phyloP scores from a whole-genome alignment of 306 rosid genomes.

The Glycine soja region DNA sequence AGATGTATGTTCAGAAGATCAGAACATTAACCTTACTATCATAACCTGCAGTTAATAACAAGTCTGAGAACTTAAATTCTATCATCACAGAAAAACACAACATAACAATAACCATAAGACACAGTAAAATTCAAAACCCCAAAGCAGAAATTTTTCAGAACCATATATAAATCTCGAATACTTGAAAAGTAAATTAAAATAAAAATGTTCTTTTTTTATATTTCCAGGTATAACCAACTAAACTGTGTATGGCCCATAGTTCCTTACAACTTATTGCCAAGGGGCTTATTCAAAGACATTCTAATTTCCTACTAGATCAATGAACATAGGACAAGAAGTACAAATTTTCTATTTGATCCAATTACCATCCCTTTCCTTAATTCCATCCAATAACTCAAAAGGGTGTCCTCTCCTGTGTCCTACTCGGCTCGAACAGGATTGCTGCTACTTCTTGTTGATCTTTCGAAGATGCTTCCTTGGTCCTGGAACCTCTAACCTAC shows the following conservation, averaged over 20 bases:
- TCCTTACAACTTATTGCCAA: constrained; percentile 70
- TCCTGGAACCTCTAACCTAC: constrained; percentile 96
- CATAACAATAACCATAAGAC: constrained; percentile 31
- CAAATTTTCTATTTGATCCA: constrained; percentile 50
- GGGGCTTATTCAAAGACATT: constrained; percentile 76
- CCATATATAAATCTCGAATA: constrained; percentile 32
- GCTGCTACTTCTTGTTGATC: constrained; percentile 90
- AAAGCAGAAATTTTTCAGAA: constrained; percentile 32
- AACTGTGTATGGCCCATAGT: constrained; percentile 55
- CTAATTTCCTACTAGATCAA: constrained; percentile 51
- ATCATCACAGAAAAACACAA: constrained; percentile 22
- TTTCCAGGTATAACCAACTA: constrained; percentile 65
- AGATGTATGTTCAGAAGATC: constrained; percentile 24
- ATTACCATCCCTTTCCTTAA: constrained; percentile 7
- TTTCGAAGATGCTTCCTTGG: constrained; percentile 65
- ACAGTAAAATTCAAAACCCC: constrained; percentile 45
- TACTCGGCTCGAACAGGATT: not conserved
- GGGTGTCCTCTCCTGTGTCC: constrained; percentile 23
- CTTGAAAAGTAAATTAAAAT: constrained; percentile 44
- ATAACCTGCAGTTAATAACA: constrained; percentile 24
- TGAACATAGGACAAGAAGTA: constrained; percentile 44
- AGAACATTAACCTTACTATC: constrained; percentile 18
- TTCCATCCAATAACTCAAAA: constrained; percentile 45
- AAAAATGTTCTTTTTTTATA: constrained; percentile 42
- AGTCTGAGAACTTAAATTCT: not conserved